These are phyloP conservation scores for Apiotrichum veenhuisii DNA, from an alignment of 1,284 basidiomycete species.

Conservation along the genomic window DNA sequence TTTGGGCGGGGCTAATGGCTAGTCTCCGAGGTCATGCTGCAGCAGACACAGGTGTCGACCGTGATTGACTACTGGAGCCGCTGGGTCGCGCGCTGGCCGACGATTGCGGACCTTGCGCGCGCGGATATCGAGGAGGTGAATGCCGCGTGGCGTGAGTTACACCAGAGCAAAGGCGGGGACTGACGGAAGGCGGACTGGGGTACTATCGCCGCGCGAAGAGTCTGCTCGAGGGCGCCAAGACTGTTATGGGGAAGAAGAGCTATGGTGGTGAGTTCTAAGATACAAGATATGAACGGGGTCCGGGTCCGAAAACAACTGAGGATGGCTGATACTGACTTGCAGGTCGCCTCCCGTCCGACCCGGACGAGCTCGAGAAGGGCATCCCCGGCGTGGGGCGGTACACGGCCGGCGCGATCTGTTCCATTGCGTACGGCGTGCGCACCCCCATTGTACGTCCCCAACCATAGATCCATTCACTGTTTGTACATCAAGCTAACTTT, in stretches of 20 bases:
- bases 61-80: conserved; percentile 84
- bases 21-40: conserved; percentile 91
- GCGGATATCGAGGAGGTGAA: conserved; percentile 80
- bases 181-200: conserved; percentile 59
- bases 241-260: conserved; percentile 62
- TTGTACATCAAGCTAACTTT: background rate
- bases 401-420: conserved; percentile 74
- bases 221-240: conserved; percentile 72
- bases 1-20: background rate
- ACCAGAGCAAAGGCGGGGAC: conserved; percentile 1
- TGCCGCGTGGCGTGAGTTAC: conserved; percentile 62
- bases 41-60: conserved; percentile 83
- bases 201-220: conserved; percentile 86
- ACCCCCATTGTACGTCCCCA: conserved; percentile 78
- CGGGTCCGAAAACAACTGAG: too few species aligned
- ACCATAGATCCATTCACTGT: too few species aligned
- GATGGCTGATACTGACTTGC: conserved; percentile 3
- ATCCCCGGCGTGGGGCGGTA: conserved; percentile 90
- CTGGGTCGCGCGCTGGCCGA: conserved; percentile 83
- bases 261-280: conserved; percentile 32
- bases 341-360: conserved; percentile 67
- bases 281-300: too few species aligned
- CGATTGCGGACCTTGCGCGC: conserved; percentile 69
- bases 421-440: conserved; percentile 80
- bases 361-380: conserved; percentile 72